Base-by-base conservation (phyloP, 139 green algal species). In the Tetradesmus lagerheimii region DNA sequence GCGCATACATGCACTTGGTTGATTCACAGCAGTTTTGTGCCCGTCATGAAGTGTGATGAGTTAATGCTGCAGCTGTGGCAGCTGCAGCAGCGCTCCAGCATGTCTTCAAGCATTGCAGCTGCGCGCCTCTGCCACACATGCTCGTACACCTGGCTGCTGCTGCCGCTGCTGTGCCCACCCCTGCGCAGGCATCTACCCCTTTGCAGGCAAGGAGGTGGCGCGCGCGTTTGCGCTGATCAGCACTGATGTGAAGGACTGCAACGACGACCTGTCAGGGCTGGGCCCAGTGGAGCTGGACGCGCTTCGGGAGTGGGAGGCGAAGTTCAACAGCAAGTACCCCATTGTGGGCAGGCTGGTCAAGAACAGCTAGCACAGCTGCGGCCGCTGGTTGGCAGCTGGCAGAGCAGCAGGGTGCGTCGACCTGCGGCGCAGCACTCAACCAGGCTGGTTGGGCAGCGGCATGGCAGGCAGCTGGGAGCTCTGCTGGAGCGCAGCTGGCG, bases 211-310 rank as follows among this genome's bases (percentile, higher is more conserved):
- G 35, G 96, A 98, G 91, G 96, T 95, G 35, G 96, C 96, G 0
- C 93, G 95, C 0, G 96, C 96, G 0, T 94, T 98, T 71, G 96
- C 96, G n/a, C 93, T 97, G 76, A 94, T 96, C 37, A 97, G 95
- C 57, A 97, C 94, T 0, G 95, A 97, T 9, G 43, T 92, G 14
- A 47, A 77, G 45, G 96, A 98, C 92, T 97, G 93, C 81, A 94
- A 91, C 78, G 93, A 93, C 29, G 89, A 98, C 90, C 85, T 97
- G 25, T 84, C 91, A 18, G 95, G 87, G 15, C 92, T 96, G 67
- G 75, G 71, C 0, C 83, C 92, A 23, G 89, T 91, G 37, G 97
- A 98, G 91, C 57, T 93, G 83, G 94, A 98, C 35, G 94, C 89
- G 37, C 89, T 98, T 83, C 62, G 89, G 9, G 95, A 98, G 25